Base-by-base conservation (phyloP, 2,329 filamentous ascomycete genomes). In the Cytospora piceae region DNA sequence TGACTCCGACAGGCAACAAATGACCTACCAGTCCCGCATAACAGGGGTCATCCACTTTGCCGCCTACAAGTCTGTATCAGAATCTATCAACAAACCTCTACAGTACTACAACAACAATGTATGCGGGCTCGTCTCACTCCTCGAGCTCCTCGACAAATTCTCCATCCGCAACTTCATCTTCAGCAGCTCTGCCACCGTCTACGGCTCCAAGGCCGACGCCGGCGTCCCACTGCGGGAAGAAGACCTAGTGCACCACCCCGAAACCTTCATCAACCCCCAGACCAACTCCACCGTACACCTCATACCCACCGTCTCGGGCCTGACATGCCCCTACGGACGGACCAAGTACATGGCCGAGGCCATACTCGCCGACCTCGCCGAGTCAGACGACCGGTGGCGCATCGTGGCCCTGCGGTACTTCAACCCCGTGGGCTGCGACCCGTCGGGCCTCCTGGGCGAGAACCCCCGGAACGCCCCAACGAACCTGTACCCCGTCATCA, bases 41-140 rank as follows among this genome's bases (percentile, higher is more conserved):
- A 77, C 78, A 0, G 87, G 86, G 0, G 86, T 90, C n/a, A 89
- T 90, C 65, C 88, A 90, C 72, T 90, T 90, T 69, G 88, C 88
- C 17, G 88, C 88, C 1, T 85, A 85, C 78, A 90, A 90, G 73
- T 86, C 87, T 2, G 87, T 90, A 0, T 82, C 83, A 31, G 87
- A 90, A 70, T 89, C 85, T 53, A 89, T 90, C 67, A 74, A 77
- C 31, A 77, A 80, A 65, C 87, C 87, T 0, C 75, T 90, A 64
- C 83, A 83, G 66, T 90, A 90, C 75, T 90, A 90, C 75, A 81
- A 82, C 66, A 90, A 90, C 78, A 90, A 90, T 67, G 86, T 90
- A 37, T 84, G 83, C 70, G 88, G 87, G 0, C 77, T 90, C 6
- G 79, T 90, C 57, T 81, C 87, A 66, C 83, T 90, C 65, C 80